Evolutionary conservation across 352 stramenopile species (phyloP), one percentile per base, ranked within the genome.

Genomic region (Lagenidium sp.): DNA sequence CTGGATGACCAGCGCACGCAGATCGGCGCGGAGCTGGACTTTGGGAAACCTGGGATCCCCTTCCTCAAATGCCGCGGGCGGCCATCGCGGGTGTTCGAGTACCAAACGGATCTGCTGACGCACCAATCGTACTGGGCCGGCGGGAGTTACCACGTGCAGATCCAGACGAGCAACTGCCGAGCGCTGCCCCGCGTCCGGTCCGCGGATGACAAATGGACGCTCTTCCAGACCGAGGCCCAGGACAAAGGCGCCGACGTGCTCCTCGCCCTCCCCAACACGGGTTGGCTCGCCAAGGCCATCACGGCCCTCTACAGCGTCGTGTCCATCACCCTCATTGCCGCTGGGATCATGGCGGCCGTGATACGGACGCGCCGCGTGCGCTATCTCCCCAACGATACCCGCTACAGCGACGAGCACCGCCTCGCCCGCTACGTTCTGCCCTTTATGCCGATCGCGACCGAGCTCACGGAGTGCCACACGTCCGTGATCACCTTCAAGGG

Each of bases 401-500:
- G 32, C 6, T 22, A n/a, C 24, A 37, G 2, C 26, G 40, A 39
- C 2, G n/a, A 26, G 21, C 36, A 19, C 20, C 28, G 29, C 3
- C 15, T 60, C 10, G n/a, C 37, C n/a, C 16, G 28, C 6, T 50
- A 41, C 19, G 15, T 42, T 24, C 26, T 50, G 5, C 51, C 44
- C 11, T 54, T 40, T 8, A 55, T 60, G 51, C 18, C 11, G 16
- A 3, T 54, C 10, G 26, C 25, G 16, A 15, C 35, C 2, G 16
- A 8, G 3, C 26, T 53, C 12, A 15, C 15, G 38, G 36, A 43
- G n/a, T 28, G 45, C 22, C 18, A 46, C 15, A 46, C 41, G 34
- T 6, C 20, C 4, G 41, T 46, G 5, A 49, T 46, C 10, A 52
- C 38, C 10, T 38, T 68, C 32, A 68, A 67, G n/a, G 40, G 55